phyloP scores from a whole-genome alignment of 805 yeast genomes.

The Cyberlindnera petersonii region DNA sequence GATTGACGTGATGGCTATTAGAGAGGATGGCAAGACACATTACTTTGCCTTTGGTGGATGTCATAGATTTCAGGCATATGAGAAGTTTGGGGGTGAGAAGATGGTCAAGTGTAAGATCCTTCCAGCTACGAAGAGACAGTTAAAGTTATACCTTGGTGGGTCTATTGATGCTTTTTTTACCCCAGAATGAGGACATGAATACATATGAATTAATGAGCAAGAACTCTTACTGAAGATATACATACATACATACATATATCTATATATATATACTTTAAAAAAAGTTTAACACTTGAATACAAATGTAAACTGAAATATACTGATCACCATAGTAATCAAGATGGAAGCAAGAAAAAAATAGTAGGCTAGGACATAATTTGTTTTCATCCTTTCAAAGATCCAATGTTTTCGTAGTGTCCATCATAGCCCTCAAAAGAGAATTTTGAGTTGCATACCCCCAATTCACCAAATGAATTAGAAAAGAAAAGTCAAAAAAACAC shows the following conservation, averaged over 20 bases:
- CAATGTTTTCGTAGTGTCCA: background rate
- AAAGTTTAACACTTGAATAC: too few relatives aligned
- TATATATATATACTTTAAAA: too few relatives aligned
- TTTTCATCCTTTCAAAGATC: conserved; percentile 3
- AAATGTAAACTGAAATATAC: too few relatives aligned
- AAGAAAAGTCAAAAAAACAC: too few relatives aligned
- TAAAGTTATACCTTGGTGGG: conserved; percentile 67
- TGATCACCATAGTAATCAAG: too few relatives aligned
- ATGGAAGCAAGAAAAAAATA: too few relatives aligned
- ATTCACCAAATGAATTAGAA: too few relatives aligned
- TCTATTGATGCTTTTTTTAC: conserved; percentile 49
- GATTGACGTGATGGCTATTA: conserved; percentile 67
- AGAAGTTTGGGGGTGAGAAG: conserved; percentile 41
- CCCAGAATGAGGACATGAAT: too few relatives aligned
- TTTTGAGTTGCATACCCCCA: too few relatives aligned
- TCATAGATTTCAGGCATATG: conserved; percentile 86
- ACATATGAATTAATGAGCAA: too few relatives aligned
- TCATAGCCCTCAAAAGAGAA: background rate
- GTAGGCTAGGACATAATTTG: conserved; percentile 3
- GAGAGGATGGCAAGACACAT: conserved; percentile 54
- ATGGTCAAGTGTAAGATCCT: conserved; percentile 66
- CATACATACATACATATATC: too few relatives aligned
- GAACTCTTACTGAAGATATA: too few relatives aligned
- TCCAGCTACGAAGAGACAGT: conserved; percentile 70
- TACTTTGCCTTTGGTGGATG: conserved; percentile 91